Evolutionary conservation across 176 grass and related monocot species (phyloP), one percentile per base, ranked within the genome.

Genomic region (Sorghum bicolor): DNA sequence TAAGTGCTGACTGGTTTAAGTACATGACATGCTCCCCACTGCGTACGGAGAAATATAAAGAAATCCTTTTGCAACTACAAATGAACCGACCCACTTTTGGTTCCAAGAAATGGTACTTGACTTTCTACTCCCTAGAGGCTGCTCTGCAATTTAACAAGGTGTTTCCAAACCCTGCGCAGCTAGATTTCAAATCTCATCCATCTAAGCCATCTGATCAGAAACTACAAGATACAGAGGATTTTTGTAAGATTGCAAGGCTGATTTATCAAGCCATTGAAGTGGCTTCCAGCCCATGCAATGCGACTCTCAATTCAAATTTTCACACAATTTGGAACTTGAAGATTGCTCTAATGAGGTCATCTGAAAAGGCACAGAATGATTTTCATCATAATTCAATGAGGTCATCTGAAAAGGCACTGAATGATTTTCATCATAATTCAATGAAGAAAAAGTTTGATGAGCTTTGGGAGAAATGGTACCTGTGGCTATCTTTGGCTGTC

Each of bases 401-500:
- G n/a, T n/a, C n/a, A n/a, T 74, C 53, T 5, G 45, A 0, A 15
- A 45, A 24, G 5, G 4, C 2, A n/a, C 62, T 74, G 13, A 25
- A 13, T 10, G 5, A 60, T 61, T 20, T 60, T 2, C 0, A 44
- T 8, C 25, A 63, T 26, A 6, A 8, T 12, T n/a, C n/a, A n/a
- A n/a, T n/a, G n/a, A n/a, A n/a, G n/a, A n/a, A n/a, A n/a, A 6
- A 33, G 2, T 83, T 83, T 63, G 70, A 83, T 5, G 2, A 47
- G 2, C 20, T 17, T 50, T 83, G 81, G 81, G 33, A 4, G 14
- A 65, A 65, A 16, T 75, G 55, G 69, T 75, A 83, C 12, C 16
- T 65, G 14, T 83, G 81, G 81, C 12, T 83, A 3, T 83, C 57
- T 17, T 5, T 75, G 22, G 57, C 81, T 74, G 70, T 83, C 3